Evolutionary conservation across 2,329 filamentous ascomycete species (phyloP).

Genomic region (Pezizomycotina sp.): DNA sequence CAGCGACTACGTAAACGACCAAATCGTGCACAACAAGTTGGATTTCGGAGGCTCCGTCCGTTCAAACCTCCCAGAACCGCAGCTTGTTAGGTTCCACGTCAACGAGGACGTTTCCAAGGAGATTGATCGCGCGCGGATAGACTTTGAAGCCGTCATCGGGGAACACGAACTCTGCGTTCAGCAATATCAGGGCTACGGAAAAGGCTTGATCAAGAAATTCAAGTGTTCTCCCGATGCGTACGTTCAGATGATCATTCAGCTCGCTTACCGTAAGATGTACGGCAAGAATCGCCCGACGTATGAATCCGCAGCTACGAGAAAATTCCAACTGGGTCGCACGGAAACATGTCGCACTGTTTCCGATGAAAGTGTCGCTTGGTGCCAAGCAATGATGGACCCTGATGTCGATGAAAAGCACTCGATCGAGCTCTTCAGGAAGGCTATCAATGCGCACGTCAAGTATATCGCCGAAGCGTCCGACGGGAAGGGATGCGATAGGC

Average conservation of each 20-base stretch:
- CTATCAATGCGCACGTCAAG: slow-evolving; percentile 65
- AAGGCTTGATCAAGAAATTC: slow-evolving; percentile 98
- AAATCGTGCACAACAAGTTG: slow-evolving; percentile 87
- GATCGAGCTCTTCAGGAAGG: slow-evolving; percentile 62
- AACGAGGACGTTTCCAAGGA: slow-evolving; percentile 56
- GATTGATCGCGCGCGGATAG: slow-evolving; percentile 58
- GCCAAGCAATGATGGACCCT: slow-evolving; percentile 64
- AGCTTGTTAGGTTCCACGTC: slow-evolving; percentile 60
- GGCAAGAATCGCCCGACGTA: slow-evolving; percentile 95
- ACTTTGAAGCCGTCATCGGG: slow-evolving; percentile 68
- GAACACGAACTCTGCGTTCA: slow-evolving; percentile 85
- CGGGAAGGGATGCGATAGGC: slow-evolving; percentile 84
- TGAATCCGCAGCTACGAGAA: slow-evolving; percentile 84
- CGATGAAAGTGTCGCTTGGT: slow-evolving; percentile 82
- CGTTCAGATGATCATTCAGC: slow-evolving; percentile 95
- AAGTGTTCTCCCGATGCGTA: slow-evolving; percentile 95
- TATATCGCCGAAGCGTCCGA: slow-evolving; percentile 83
- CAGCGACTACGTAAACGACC: slow-evolving; percentile 83
- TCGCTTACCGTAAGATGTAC: slow-evolving; percentile 98
- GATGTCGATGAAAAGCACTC: slow-evolving; percentile 46
- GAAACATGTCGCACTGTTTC: slow-evolving; percentile 89
- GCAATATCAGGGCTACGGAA: slow-evolving; percentile 93
- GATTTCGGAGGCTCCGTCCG: slow-evolving; percentile 69
- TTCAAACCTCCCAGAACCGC: slow-evolving; percentile 68
- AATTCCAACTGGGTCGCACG: slow-evolving; percentile 90